Base-by-base conservation (phyloP, 352 stramenopile species). In the Halophytophthora batemanensis region DNA sequence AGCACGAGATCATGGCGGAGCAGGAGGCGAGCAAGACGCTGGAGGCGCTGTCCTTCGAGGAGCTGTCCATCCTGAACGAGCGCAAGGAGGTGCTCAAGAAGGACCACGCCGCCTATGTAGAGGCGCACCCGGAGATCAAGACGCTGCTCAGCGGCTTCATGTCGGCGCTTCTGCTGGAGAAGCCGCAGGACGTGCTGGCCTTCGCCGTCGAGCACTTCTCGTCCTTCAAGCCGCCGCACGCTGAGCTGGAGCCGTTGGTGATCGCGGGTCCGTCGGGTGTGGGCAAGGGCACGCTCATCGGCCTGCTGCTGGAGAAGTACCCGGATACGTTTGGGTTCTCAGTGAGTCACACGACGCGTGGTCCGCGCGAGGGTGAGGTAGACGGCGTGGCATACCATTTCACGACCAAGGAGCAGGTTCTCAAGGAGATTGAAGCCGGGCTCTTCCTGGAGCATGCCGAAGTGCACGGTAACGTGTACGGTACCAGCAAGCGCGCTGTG, bases 371-470 rank as follows among this genome's bases (percentile, higher is more conserved):
- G 23, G 86, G 96, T 23, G 97, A 99, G 69, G 73, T 86, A n/a
- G 71, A 99, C 69, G 96, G 96, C 23, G 82, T 98, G 17, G 86
- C 98, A 51, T 99, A 99, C 70, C 88, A 98, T 65, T 99, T 99
- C 72, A 91, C 83, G 18, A 82, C 82, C 2, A 96, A 97, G 49
- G 90, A 97, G 37, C 59, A 84, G 10, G 95, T 99, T 41, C 76
- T 97, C 47, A 72, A 95, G 46, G 90, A 97, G 61, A 98, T 99
- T 62, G 86, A 86, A 35, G 77, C 74, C 13, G 93, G 93, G 34
- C 86, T 97, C 58, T 99, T 99, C 73, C 65, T 99, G 36, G 97
- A 99, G 66, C 92, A 98, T 65, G 97, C 96, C 3, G 61, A 98
- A 51, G 97, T 99, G 28, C 96, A 99, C 69, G 94, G 91, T 52